Evolutionary conservation across 2,329 filamentous ascomycete genomes (phyloP).

Genomic region (Coniochaeta pulveracea): DNA sequence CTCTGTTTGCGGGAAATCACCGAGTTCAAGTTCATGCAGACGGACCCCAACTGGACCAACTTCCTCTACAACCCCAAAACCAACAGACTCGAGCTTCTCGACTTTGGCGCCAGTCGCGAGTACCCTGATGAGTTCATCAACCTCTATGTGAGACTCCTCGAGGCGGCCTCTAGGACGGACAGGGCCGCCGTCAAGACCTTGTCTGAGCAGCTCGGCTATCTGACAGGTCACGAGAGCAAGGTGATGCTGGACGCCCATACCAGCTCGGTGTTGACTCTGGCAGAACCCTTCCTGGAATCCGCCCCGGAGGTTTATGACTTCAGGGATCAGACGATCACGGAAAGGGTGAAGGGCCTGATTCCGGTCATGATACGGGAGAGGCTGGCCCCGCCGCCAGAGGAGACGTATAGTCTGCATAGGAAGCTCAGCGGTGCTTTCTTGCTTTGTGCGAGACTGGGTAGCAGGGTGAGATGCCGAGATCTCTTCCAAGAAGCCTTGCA

Average conservation of each 20-base stretch:
- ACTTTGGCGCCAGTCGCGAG: constrained; percentile 87
- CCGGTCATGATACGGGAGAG: constrained; percentile 88
- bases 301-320: constrained; percentile 88
- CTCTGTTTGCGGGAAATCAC: constrained; percentile 87
- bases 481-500: constrained; percentile 56
- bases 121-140: constrained; percentile 71
- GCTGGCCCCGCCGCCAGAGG: constrained; percentile 83
- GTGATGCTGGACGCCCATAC: constrained; percentile 86
- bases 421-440: constrained; percentile 94
- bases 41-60: constrained; percentile 98
- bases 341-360: constrained; percentile 78
- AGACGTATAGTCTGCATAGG: constrained; percentile 91
- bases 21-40: constrained; percentile 98
- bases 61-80: constrained; percentile 75
- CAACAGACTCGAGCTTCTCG: constrained; percentile 74
- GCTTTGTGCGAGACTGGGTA: constrained; percentile 77
- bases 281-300: constrained; percentile 72
- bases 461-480: constrained; percentile 67
- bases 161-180: constrained; percentile 66
- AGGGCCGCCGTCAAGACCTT: constrained; percentile 49
- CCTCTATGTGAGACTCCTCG: constrained; percentile 69
- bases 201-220: constrained; percentile 72
- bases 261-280: constrained; percentile 77
- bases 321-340: constrained; percentile 87
- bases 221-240: constrained; percentile 79